phyloP scores from a whole-genome alignment of 1,284 basidiomycete species.

The Papiliotrema nemorosa region DNA sequence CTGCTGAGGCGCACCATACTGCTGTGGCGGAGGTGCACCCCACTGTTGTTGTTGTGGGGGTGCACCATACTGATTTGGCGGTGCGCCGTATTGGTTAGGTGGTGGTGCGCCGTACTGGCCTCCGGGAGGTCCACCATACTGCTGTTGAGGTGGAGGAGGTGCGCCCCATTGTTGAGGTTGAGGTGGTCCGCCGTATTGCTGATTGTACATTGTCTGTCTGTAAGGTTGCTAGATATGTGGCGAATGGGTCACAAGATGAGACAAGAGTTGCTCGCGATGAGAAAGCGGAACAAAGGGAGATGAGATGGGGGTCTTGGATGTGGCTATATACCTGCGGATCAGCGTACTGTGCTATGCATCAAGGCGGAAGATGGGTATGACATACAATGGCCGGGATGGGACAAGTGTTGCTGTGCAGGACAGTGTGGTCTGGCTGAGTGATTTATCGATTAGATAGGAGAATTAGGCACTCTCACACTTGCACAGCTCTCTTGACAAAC shows the following conservation, averaged over 20 bases:
- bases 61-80: constrained; percentile 8
- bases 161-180: constrained; percentile 17
- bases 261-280: background rate
- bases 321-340: background rate
- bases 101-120: constrained; percentile 22
- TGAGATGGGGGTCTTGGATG: background rate
- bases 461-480: no score
- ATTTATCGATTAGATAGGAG: no score
- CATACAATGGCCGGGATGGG: background rate
- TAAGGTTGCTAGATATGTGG: background rate
- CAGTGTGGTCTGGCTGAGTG: no score
- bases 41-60: constrained; percentile 5
- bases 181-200: constrained; percentile 21
- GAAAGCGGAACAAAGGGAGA: background rate
- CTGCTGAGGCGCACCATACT: constrained; percentile 11
- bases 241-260: background rate
- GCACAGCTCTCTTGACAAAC: no score
- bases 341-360: background rate
- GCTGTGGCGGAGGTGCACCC: constrained; percentile 15
- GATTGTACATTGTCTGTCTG: constrained; percentile 2
- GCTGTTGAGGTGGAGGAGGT: constrained; percentile 11
- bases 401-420: background rate
- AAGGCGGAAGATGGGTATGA: background rate
- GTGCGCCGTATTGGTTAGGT: constrained; percentile 20
- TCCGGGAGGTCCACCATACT: constrained; percentile 22